phyloP scores from a whole-genome alignment of 1,284 basidiomycete species.

The Puccinia polysora region DNA sequence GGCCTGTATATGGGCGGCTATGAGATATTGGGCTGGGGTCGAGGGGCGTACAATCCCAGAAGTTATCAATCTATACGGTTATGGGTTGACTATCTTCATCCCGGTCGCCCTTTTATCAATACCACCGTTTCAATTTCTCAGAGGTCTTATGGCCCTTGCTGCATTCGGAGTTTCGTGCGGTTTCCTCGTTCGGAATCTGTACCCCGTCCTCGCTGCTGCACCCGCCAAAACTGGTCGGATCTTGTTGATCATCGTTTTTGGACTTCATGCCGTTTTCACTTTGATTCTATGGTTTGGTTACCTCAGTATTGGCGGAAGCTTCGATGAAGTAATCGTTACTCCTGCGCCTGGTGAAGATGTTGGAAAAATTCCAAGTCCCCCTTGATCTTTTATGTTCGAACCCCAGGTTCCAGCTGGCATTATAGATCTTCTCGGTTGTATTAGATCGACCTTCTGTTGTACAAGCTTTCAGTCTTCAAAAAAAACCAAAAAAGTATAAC shows the following conservation, averaged over 20 bases:
- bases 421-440: too few species aligned
- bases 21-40: constrained; percentile 71
- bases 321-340: not conserved
- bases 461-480: too few species aligned
- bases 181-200: constrained; percentile 78
- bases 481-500: too few species aligned
- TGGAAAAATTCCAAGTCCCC: constrained; percentile 27
- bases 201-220: constrained; percentile 78
- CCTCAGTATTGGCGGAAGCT: constrained; percentile 47
- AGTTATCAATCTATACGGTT: constrained; percentile 57
- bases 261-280: constrained; percentile 48
- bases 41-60: constrained; percentile 80
- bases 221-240: constrained; percentile 73
- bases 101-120: constrained; percentile 59
- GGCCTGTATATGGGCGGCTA: constrained; percentile 68
- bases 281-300: constrained; percentile 50
- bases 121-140: constrained; percentile 46
- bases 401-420: too few species aligned
- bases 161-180: constrained; percentile 63
- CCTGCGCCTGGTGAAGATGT: constrained; percentile 22
- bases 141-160: constrained; percentile 60
- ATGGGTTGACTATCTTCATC: constrained; percentile 55
- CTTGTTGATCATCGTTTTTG: constrained; percentile 60
- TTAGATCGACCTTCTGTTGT: too few species aligned
- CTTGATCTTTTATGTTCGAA: not conserved